phyloP scores from a whole-genome alignment of 192 early-diverging fungal species.

The Funneliformis mosseae region DNA sequence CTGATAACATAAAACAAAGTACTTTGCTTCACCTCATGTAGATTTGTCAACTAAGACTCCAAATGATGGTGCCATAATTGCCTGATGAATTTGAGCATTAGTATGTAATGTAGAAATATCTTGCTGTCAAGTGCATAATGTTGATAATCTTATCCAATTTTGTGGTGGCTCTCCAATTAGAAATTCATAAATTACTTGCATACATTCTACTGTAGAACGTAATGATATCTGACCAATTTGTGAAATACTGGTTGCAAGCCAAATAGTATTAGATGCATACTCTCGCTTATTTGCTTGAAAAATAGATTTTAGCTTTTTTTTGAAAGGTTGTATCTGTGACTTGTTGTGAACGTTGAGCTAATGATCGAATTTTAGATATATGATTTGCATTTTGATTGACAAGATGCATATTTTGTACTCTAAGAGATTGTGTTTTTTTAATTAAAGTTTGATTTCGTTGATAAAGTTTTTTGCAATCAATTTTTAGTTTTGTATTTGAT shows the following conservation, averaged over 20 bases:
- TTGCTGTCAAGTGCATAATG: background rate
- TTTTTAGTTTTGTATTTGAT: no score
- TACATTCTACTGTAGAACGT: background rate
- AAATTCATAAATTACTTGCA: background rate
- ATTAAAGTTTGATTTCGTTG: background rate
- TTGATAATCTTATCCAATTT: background rate
- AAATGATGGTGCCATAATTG: background rate
- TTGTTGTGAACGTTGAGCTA: background rate
- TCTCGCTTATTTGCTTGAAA: background rate
- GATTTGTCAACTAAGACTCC: background rate
- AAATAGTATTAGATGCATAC: background rate
- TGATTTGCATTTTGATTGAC: background rate
- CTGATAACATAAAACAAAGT: constrained; percentile 2
- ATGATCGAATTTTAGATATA: background rate
- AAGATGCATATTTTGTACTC: background rate
- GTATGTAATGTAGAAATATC: background rate
- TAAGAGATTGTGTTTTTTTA: background rate
- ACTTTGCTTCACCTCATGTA: background rate
- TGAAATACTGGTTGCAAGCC: constrained; percentile 10
- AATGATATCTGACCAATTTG: background rate
- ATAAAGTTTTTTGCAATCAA: background rate
- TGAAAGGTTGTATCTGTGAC: background rate
- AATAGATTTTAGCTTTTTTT: background rate
- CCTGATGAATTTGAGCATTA: background rate
- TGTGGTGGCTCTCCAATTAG: background rate